phyloP scores from a whole-genome alignment of 805 yeast species.

The Lachancea meyersii region DNA sequence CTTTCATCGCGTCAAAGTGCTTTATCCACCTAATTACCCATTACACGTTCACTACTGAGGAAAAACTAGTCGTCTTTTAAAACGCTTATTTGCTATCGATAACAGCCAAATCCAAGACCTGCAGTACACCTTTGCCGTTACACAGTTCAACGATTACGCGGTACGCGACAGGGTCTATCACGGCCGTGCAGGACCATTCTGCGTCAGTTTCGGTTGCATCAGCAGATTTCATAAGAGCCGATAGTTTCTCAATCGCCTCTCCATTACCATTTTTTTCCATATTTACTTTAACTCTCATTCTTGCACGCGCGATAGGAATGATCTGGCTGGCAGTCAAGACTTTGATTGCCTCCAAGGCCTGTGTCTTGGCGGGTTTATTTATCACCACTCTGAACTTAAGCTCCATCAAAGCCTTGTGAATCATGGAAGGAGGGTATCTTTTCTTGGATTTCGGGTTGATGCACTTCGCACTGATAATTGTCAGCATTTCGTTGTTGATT shows the following conservation, averaged over 20 bases:
- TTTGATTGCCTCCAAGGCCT: slow-evolving; percentile 88
- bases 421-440: slow-evolving; percentile 91
- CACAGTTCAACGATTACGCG: slow-evolving; percentile 61
- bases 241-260: slow-evolving; percentile 38
- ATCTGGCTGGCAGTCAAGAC: slow-evolving; percentile 69
- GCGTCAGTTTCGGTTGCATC: slow-evolving; percentile 42
- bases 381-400: slow-evolving; percentile 74
- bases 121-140: slow-evolving; percentile 56
- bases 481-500: slow-evolving; percentile 74
- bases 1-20: neutral
- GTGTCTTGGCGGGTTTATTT: slow-evolving; percentile 71
- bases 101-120: slow-evolving; percentile 85
- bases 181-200: slow-evolving; percentile 51
- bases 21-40: neutral
- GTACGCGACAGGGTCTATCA: slow-evolving; percentile 82
- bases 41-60: neutral
- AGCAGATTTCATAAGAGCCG: slow-evolving; percentile 37
- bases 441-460: slow-evolving; percentile 84
- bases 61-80: slow-evolving; percentile 9
- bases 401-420: slow-evolving; percentile 75
- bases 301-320: slow-evolving; percentile 90
- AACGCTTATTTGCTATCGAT: slow-evolving; percentile 42
- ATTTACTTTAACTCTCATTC: slow-evolving; percentile 73
- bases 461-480: slow-evolving; percentile 80
- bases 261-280: slow-evolving; percentile 45